Base-by-base conservation (phyloP, 805 yeast genomes). In the Brettanomyces naardenensis region DNA sequence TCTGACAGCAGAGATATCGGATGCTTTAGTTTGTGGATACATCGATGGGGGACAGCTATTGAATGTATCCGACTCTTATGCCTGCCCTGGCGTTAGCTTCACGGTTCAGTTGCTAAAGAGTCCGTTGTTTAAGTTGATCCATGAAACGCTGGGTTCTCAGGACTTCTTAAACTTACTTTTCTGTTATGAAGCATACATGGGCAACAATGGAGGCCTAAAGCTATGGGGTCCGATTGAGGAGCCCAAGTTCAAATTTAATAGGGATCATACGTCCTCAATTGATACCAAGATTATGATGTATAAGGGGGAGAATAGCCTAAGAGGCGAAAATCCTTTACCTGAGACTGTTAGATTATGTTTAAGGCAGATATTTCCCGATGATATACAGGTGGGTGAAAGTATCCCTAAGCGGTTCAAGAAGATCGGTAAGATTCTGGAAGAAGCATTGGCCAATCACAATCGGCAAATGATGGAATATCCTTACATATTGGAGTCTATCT, bases 21-120 rank as follows among this genome's bases (percentile, higher is more conserved):
- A 74, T 49, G 60, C 61, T 0, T 36, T 78, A 4, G 44, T 60
- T 0, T 47, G 50, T 32, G 83, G 81, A 0, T 73, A 71, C 42
- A 46, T 47, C 3, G 54, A 63, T 33, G 68, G 66, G 1, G 41
- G 46, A 10, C 10, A 14, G 5, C 15, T 35, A 5, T 5, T 7
- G 17, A 35, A 35, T 17, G 21, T 27, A 14, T 28, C 31, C 21
- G 50, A 59, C 5, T 40, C 36, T 3, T 44, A 61, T 31, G 61
- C 60, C 32, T 57, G 67, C 26, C 44, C 47, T 2, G 53, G 59
- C 5, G 50, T 58, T 6, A 73, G 67, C 42, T 55, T 66, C n/a
- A 56, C 57, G 19, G 62, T 64, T 3, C 56, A 62, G 14, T 37
- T 53, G 2, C 43, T 80, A 15, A 75, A 74, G 41, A 50, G 62